These are phyloP conservation scores for Candida palmyrensis DNA, from an alignment of 805 yeast species.

Conservation along the genomic window DNA sequence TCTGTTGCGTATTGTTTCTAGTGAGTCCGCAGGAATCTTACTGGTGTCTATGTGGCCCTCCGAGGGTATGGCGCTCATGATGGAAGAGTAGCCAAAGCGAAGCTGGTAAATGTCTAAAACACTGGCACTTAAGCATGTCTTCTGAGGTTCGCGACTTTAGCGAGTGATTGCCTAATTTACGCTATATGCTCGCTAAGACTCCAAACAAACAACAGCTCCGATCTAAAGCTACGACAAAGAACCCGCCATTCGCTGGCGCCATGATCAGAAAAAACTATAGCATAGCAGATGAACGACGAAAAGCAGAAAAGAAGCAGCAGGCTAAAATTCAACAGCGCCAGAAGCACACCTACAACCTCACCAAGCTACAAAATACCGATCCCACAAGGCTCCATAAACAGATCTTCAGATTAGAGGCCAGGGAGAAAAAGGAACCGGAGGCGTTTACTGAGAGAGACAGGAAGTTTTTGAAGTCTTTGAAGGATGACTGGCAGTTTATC, in stretches of 20 bases:
- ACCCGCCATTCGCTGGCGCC: no score
- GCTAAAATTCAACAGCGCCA: slow-evolving; percentile 32
- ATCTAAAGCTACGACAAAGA: no score
- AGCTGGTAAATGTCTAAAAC: no score
- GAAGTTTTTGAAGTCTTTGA: slow-evolving; percentile 19
- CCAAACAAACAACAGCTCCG: no score
- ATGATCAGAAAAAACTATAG: slow-evolving; percentile 29
- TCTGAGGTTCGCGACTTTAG: no score
- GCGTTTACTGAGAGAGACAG: slow-evolving; percentile 12
- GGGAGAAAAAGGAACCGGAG: slow-evolving; percentile 6
- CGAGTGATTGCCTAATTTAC: no score
- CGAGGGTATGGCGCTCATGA: no score
- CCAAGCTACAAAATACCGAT: slow-evolving; percentile 21
- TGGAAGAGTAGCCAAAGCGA: no score
- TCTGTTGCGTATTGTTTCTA: slow-evolving; percentile 36
- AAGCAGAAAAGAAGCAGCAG: slow-evolving; percentile 31
- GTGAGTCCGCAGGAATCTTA: slow-evolving; percentile 30
- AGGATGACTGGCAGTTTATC: slow-evolving; percentile 38
- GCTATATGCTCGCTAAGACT: no score
- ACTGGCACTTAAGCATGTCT: no score
- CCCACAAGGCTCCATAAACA: slow-evolving; percentile 32
- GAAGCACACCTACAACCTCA: slow-evolving; percentile 22
- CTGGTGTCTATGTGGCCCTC: no score
- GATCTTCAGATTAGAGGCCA: slow-evolving; percentile 22
- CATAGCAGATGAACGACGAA: slow-evolving; percentile 32